Evolutionary conservation across 2,329 filamentous ascomycete species (phyloP), one percentile per base, ranked within the genome.

Genomic region (Helicocarpus griseus): DNA sequence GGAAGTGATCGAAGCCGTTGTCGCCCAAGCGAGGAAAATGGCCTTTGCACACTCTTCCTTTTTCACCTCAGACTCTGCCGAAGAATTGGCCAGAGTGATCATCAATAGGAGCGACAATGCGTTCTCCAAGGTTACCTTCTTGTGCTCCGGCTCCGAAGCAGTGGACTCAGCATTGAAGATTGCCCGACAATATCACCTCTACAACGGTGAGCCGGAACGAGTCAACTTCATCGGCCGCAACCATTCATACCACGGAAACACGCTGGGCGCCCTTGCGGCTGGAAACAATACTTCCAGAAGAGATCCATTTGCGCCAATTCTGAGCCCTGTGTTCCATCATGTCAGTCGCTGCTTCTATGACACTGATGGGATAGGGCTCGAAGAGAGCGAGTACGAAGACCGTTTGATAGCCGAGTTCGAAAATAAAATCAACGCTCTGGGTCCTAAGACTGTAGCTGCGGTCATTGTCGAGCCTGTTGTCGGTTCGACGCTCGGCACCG

Each of bases 191-290:
- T 78, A 76, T 56, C 73, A 67, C 55, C 61, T 68, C 17, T 74
- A 77, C 46, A 61, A 60, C 3, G 63, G 64, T 7, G 58, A 72
- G 49, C 57, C 64, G 1, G 49, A 70, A 51, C 62, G 74, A 2
- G 57, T 63, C 4, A 65, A 69, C 41, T 70, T 76, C 54, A 71
- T 79, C n/a, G 63, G 69, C 0, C 61, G 75, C 2, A 62, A 65
- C 19, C 72, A 75, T 54, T 68, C 64, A 4, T 78, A 77, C 53
- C 76, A 79, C 57, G 75, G 76, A 5, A 77, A 74, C 52, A 77
- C 75, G 0, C 63, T 77, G 9, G 75, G 73, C 0, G 64, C 73
- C 0, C 64, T 78, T 49, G 70, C 66, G 5, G 61, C 75, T 1
- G 70, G 71, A 0, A 59, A 62, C 13, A 65, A 70, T 53, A 57